These are phyloP conservation scores for Ceratocystis lukuohia DNA, from an alignment of 2,329 filamentous ascomycete genomes.

Conservation along the genomic window DNA sequence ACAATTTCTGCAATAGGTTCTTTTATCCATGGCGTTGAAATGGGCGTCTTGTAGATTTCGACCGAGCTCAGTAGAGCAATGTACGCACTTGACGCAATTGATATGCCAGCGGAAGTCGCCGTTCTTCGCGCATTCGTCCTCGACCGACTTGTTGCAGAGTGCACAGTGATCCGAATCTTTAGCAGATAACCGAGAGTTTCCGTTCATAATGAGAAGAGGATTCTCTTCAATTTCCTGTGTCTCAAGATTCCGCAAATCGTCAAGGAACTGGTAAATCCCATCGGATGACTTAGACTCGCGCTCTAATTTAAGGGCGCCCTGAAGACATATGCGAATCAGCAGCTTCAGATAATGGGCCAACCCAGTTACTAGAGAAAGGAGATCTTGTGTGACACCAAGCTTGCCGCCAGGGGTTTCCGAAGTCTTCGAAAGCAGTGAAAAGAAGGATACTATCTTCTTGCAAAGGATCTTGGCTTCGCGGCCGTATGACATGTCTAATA, in stretches of 20 bases:
- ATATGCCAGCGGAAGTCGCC: slow-evolving; percentile 73
- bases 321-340: slow-evolving; percentile 89
- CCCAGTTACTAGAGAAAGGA: slow-evolving; percentile 93
- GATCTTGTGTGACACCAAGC: slow-evolving; percentile 89
- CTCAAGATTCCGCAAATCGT: slow-evolving; percentile 63
- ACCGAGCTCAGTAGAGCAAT: slow-evolving; percentile 52
- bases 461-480: slow-evolving; percentile 97
- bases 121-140: slow-evolving; percentile 76
- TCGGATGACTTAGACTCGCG: slow-evolving; percentile 62
- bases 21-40: slow-evolving; percentile 54
- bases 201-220: slow-evolving; percentile 50
- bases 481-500: slow-evolving; percentile 68
- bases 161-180: slow-evolving; percentile 75
- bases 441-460: slow-evolving; percentile 98
- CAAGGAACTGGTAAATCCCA: slow-evolving; percentile 69
- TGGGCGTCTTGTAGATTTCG: slow-evolving; percentile 54
- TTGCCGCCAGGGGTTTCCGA: slow-evolving; percentile 84
- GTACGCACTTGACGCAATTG: slow-evolving; percentile 64
- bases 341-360: slow-evolving; percentile 96
- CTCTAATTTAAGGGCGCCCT: slow-evolving; percentile 83
- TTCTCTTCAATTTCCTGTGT: slow-evolving; percentile 53
- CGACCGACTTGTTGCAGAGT: slow-evolving; percentile 72
- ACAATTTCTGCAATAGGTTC: slow-evolving; percentile 59
- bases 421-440: slow-evolving; percentile 84
- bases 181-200: slow-evolving; percentile 53